Evolutionary conservation across 2,329 filamentous ascomycete species (phyloP), one percentile per base, ranked within the genome.

Genomic region (Helicocarpus griseus): DNA sequence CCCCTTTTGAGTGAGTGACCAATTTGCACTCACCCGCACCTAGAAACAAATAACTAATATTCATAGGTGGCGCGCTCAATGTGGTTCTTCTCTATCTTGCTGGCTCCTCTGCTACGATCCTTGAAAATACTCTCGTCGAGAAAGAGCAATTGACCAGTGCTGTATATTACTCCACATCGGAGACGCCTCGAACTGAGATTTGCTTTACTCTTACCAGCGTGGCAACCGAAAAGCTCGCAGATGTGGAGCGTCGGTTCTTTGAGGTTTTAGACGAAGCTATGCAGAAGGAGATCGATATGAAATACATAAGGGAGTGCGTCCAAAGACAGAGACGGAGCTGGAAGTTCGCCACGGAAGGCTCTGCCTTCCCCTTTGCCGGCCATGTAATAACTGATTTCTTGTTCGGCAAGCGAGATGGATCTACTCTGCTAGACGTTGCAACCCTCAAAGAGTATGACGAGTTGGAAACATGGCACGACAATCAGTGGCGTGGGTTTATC

Each of bases 101-200:
- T 56, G 93, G 90, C 5, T 97, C 93, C 0, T 95, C 94, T 0
- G 89, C 95, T 2, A 91, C 91, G 0, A 77, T 98, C 1, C 74
- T 98, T 5, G 91, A 97, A 63, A 97, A 97, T 59, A 79, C 83
- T 17, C 78, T 98, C 54, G 93, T 98, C 2, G 93, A 98, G 65
- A 89, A 85, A 60, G 91, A 97, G 68, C 87, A 95, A 59, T 79
- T 97, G 43, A 87, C 89, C 3, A 96, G 89, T 69, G 87, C 85
- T 5, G 83, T 97, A 9, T 83, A 83, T 46, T 89, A 86, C 66
- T 85, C 81, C 67, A 85, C 82, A 60, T 89, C 96, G 57, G 79
- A 82, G 24, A 81, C 90, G 46, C 89, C 90, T 2, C 85, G 88
- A 57, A 85, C 84, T 11, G 79, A 95, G 49, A 88, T 97, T 52